Base-by-base conservation (phyloP, 768 basidiomycete species). In the Megacollybia marginata region DNA sequence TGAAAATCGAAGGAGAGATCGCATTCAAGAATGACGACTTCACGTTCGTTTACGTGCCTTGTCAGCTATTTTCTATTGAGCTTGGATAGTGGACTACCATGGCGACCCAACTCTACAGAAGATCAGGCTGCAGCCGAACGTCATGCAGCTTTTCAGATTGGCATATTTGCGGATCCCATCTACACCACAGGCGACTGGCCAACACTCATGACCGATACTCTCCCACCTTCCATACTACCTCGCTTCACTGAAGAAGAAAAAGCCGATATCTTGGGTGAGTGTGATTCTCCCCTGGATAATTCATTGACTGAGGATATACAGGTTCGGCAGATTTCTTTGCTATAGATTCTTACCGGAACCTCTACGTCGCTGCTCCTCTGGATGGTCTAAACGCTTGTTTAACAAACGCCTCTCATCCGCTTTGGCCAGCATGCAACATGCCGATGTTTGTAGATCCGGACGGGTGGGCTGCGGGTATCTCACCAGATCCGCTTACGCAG, bases 151-250 rank as follows among this genome's bases (percentile, higher is more conserved):
- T 78, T 79, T 59, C 70, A 66, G 10, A 72, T 80, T 44, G 78
- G 76, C 6, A 62, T 65, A 20, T 78, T 77, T 51, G 69, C 76
- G 18, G 67, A 78, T 48, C 77, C 78, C 5, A 59, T 74, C 1
- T 78, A 75, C 59, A 72, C 62, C 2, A 71, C 72, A 1, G 77
- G 78, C 9, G 72, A 78, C 51, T 80, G 76, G 73, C 77, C 78
- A 2, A 63, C 69, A 34, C 63, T 73, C 31, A 67, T 79, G 66
- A 74, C 68, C 10, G 71, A 78, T 38, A 75, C 70, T 1, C 61
- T 78, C 1, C 70, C 76, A 1, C 65, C 70, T 5, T 66, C 67
- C 0, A 69, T 68, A 51, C 66, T 80, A 19, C 78, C 78, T 2
- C 66, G 73, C 2, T 72, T 80, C 49, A 76, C 71, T 1, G 66